Evolutionary conservation across 257 asterid genomes (phyloP), one percentile per base, ranked within the genome.

Genomic region (Salvia hispanica): DNA sequence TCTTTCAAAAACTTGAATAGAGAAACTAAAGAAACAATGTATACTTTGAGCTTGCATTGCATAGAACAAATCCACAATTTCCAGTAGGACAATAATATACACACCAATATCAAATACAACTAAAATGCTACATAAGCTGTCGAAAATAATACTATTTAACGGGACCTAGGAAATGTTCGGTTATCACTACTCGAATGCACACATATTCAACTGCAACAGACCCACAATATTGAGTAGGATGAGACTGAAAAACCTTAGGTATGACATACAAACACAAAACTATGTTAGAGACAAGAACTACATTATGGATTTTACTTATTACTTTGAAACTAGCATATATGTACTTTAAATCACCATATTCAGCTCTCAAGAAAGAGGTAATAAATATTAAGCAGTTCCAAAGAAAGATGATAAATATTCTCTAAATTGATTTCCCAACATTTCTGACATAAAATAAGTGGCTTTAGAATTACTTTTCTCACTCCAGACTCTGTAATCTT

Each of bases 261-360:
- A 42, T 43, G 18, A 25, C 18, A 62, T 42, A n/a, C 9, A 33
- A 58, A 10, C 40, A 7, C 16, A 60, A 40, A 39, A 60, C 36
- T 45, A 16, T 1, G 6, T 60, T 39, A 16, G 66, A 12, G 12
- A 16, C 13, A 25, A 61, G 2, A 43, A 18, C 5, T 42, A 61
- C 40, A 10, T 42, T 54, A 11, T 54, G 3, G 37, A 25, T 21
- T 54, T 54, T 15, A 54, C 12, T 21, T 14, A 25, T 83, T 83
- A 0, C 85, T 90, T 54, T 54, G 59, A 33, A 33, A 12, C 13
- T 33, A 18, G 43, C 43, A 39, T 39, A 39, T 39, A 39, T 16
- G 10, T 51, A 51, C 4, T 8, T 51, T 15, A 4, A n/a, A 15
- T 6, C 43, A 0, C 10, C 43, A 39, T 39, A 5, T 51, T 51